These are phyloP conservation scores for Lecanoromycetidae sp. DNA, from an alignment of 2,329 filamentous ascomycete genomes.

Conservation along the genomic window DNA sequence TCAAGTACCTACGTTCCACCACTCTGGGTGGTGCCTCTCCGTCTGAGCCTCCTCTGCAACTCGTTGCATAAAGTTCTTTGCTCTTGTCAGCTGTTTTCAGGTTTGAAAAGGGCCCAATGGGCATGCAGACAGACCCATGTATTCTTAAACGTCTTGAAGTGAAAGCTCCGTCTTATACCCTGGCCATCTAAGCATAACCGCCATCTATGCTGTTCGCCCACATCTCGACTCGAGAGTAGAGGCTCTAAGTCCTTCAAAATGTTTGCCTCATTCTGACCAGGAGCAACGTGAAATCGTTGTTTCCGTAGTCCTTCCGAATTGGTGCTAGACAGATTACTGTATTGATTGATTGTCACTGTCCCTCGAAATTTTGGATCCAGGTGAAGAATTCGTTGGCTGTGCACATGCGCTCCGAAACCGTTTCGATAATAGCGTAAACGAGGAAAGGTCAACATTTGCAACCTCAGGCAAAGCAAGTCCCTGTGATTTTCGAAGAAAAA, in stretches of 20 bases:
- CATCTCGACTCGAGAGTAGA: not conserved
- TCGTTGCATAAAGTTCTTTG: conserved; percentile 63
- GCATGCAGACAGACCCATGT: conserved; percentile 25
- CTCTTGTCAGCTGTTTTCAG: not conserved
- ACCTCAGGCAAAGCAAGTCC: no score
- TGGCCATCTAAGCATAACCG: conserved; percentile 18
- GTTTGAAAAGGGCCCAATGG: not conserved
- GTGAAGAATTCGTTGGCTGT: no score
- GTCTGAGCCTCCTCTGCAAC: conserved; percentile 56
- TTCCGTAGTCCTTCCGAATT: not conserved
- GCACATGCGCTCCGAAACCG: no score
- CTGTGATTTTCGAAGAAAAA: no score
- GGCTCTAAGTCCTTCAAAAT: conserved; percentile 1
- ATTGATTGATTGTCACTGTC: not conserved
- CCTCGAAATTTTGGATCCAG: no score
- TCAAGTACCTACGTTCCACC: conserved; percentile 52
- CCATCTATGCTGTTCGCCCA: not conserved
- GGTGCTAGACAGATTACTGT: not conserved
- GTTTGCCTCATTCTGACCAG: not conserved
- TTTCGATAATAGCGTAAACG: no score
- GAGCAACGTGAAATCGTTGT: no score
- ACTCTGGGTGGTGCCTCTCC: conserved; percentile 62
- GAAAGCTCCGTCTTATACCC: conserved; percentile 26
- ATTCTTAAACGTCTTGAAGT: conserved; percentile 29
- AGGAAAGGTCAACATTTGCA: no score